Conservation (phyloP, 768 basidiomycete genomes). For the Suillus discolor region DNA sequence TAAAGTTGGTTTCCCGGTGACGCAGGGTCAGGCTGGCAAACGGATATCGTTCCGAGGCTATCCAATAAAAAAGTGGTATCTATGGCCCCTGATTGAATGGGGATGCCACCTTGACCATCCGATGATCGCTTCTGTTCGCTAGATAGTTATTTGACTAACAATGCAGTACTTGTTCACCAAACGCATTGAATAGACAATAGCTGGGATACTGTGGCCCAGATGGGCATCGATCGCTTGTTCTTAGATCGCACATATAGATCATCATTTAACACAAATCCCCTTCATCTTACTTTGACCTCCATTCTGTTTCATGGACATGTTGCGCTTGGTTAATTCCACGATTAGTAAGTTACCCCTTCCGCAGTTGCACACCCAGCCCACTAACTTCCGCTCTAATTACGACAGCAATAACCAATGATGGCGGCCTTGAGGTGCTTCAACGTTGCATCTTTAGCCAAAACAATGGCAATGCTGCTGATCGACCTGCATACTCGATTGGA, state of each 20-base stretch:
- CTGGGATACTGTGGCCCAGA: not conserved
- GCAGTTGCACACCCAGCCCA: conserved; percentile 6
- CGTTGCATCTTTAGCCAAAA: conserved; percentile 14
- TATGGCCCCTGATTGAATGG: not conserved
- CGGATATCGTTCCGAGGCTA: not conserved
- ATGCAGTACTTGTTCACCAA: not conserved
- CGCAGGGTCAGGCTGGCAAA: not conserved
- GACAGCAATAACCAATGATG: conserved; percentile 18
- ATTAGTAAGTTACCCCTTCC: not conserved
- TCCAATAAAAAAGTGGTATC: not conserved
- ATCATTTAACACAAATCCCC: not conserved
- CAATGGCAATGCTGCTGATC: conserved; percentile 18
- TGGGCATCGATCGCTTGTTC: not conserved
- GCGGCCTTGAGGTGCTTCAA: conserved; percentile 12
- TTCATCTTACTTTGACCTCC: not conserved
- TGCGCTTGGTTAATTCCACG: not conserved
- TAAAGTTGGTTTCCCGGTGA: not conserved
- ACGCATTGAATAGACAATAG: not conserved
- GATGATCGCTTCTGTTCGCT: not conserved
- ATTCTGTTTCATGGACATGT: not conserved
- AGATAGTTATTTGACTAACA: not conserved
- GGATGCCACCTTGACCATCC: not conserved
- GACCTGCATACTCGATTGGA: conserved; percentile 8
- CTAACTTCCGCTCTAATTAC: conserved; percentile 33
- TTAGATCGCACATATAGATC: not conserved